phyloP scores from a whole-genome alignment of 345 rosid genomes.

The Rhodamnia argentea region DNA sequence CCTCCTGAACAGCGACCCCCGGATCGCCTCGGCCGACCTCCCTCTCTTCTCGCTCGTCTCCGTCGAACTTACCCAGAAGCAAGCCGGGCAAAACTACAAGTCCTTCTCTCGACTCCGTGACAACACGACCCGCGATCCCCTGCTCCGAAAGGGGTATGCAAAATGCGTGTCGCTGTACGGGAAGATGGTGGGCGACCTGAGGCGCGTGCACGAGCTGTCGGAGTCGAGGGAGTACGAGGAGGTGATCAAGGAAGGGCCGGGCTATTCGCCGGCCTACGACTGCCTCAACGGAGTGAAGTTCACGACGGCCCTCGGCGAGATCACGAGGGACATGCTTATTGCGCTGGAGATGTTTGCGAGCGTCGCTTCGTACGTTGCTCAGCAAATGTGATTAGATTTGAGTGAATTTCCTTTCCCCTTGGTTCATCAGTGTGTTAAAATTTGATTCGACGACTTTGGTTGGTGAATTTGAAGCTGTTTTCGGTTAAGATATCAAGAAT shows the following conservation, averaged over 20 bases:
- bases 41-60: constrained; percentile 13
- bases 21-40: constrained; percentile 7
- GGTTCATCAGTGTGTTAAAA: not conserved
- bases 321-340: constrained; percentile 19
- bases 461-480: too few relatives aligned
- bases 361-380: constrained; percentile 6
- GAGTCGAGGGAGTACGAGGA: constrained; percentile 1
- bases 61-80: constrained; percentile 4
- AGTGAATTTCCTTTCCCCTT: not conserved
- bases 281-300: constrained; percentile 17
- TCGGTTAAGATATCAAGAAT: too few relatives aligned
- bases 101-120: not conserved
- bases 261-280: not conserved
- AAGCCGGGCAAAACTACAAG: not conserved
- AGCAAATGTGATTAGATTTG: not conserved
- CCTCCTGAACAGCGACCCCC: constrained; percentile 5
- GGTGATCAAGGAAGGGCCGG: not conserved
- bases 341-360: constrained; percentile 3
- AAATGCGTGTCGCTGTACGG: constrained; percentile 2
- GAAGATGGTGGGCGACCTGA: constrained; percentile 1
- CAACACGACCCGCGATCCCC: not conserved
- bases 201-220: constrained; percentile 1
- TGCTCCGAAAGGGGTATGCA: not conserved
- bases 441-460: too few relatives aligned
- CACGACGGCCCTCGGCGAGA: not conserved